Base-by-base conservation (phyloP, 371 early-diverging fungal species). In the Mortierella sp. region DNA sequence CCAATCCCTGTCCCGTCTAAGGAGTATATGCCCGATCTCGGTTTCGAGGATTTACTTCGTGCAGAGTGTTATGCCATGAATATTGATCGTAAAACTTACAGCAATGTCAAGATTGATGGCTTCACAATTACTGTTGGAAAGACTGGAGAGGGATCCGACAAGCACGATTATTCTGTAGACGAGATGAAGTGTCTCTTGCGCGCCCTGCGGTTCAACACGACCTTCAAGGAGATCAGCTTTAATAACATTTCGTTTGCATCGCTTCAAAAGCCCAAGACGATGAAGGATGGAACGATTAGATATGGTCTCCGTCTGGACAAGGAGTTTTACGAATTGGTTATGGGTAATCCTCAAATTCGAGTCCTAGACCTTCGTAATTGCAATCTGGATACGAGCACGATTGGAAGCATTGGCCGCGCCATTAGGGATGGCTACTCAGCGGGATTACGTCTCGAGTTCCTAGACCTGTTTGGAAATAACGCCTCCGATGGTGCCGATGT, bases 401-500 rank as follows among this genome's bases (percentile, higher is more conserved):
- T 79, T 32, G 75, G 79, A 10, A 74, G 71, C 22, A 74, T 79
- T 26, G 79, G 75, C 32, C 75, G 79, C 4, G 79, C 79, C 9
- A 70, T 79, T 26, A 62, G 71, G 26, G 79, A 79, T 57, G 79
- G 74, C 20, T 47, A 67, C 57, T 60, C 79, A 0, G 63, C 62
- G 26, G 79, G 79, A 6, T 57, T 79, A 1, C 74, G 75, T 10
- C 79, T 79, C n/a, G 79, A 79, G 32, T 51, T 57, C 32, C 40
- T 79, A 64, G 75, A 79, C 37, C 52, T 79, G 28, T 62, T 37
- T 43, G 74, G 71, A 16, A 79, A 79, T 62, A 79, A 71, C 26
- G 79, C 74, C 24, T 79, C 79, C 32, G 79, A 79, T 60, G 79
- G 79, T 14, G 75, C 79, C 0, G 79, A 79, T 55, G 74, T 74